phyloP scores from a whole-genome alignment of 2,329 filamentous ascomycete genomes.

The Ilyonectria destructans region DNA sequence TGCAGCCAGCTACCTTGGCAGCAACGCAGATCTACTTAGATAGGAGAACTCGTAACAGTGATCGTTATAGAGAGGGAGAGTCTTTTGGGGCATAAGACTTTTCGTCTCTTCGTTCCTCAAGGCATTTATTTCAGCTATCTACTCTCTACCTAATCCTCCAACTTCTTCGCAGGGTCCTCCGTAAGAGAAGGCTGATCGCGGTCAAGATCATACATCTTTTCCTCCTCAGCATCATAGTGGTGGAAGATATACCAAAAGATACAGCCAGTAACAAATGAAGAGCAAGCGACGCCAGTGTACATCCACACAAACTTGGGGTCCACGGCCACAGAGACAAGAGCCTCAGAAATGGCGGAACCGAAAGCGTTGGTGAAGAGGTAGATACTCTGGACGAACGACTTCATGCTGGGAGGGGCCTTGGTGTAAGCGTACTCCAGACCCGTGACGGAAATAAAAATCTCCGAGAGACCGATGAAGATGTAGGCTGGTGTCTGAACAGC shows the following conservation, averaged over 20 bases:
- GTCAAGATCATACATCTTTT: conserved; percentile 58
- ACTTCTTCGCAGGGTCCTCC: conserved; percentile 35
- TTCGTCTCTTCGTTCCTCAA: too few relatives aligned
- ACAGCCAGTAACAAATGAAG: conserved; percentile 64
- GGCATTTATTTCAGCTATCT: too few relatives aligned
- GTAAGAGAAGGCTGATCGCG: conserved; percentile 52
- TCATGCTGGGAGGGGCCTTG: conserved; percentile 80
- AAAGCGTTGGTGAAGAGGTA: conserved; percentile 74
- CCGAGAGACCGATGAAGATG: conserved; percentile 71
- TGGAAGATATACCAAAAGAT: conserved; percentile 66
- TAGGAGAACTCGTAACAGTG: too few relatives aligned
- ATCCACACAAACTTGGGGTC: conserved; percentile 80
- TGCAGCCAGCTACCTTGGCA: too few relatives aligned
- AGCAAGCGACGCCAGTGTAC: conserved; percentile 71
- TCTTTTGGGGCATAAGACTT: too few relatives aligned
- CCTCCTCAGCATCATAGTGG: conserved; percentile 58
- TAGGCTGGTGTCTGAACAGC: conserved; percentile 70
- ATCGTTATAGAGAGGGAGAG: too few relatives aligned
- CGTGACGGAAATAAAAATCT: conserved; percentile 78
- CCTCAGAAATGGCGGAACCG: conserved; percentile 73
- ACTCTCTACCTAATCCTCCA: conserved; percentile 35
- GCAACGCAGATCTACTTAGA: too few relatives aligned
- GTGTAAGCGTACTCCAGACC: conserved; percentile 82
- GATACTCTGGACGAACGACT: conserved; percentile 73
- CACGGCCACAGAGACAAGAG: conserved; percentile 71